phyloP scores from a whole-genome alignment of 2,329 filamentous ascomycete species.

The Didymella keratinophila region DNA sequence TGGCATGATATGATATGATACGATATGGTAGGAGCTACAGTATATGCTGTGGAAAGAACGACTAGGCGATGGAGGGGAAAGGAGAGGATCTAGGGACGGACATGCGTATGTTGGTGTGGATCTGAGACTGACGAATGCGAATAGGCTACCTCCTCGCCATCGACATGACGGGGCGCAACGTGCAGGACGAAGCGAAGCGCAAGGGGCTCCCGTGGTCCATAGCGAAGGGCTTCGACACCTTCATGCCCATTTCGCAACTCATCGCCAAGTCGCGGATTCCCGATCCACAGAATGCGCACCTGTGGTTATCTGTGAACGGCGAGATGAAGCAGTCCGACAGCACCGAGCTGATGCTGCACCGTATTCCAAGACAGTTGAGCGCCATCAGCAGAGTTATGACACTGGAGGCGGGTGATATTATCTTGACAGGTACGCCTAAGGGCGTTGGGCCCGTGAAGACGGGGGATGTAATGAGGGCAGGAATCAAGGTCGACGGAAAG shows the following conservation, averaged over 20 bases:
- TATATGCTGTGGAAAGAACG: neutral
- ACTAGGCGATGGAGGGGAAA: neutral
- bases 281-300: constrained; percentile 86
- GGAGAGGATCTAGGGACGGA: neutral
- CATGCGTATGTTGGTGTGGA: neutral
- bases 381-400: constrained; percentile 97
- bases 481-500: constrained; percentile 78
- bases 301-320: constrained; percentile 86
- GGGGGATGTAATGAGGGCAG: constrained; percentile 87
- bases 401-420: constrained; percentile 87
- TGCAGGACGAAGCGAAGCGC: constrained; percentile 95
- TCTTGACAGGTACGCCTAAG: constrained; percentile 97
- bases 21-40: neutral
- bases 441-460: constrained; percentile 86
- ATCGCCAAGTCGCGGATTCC: constrained; percentile 82
- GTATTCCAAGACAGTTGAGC: constrained; percentile 83
- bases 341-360: constrained; percentile 93
- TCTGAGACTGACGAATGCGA: neutral
- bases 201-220: constrained; percentile 97
- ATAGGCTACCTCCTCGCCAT: constrained; percentile 87
- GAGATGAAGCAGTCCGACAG: constrained; percentile 81
- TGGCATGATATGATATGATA: too few relatives aligned
- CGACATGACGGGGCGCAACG: constrained; percentile 96
- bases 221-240: constrained; percentile 97
- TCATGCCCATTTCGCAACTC: constrained; percentile 83